phyloP scores from a whole-genome alignment of 2,329 filamentous ascomycete species.

The Colletotrichum sansevieriae region DNA sequence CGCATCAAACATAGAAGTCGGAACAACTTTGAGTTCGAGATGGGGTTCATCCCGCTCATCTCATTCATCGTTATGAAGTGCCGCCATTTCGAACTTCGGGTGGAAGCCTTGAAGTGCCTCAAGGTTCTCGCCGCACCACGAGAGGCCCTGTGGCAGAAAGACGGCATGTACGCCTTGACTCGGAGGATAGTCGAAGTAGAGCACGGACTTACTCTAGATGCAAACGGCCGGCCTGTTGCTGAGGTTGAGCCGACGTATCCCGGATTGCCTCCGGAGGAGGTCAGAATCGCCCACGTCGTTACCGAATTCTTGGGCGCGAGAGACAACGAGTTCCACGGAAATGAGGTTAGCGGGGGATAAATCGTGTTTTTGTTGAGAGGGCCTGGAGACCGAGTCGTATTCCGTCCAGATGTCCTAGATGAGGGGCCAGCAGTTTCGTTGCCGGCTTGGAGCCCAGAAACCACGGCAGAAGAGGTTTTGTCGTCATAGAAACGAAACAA shows the following conservation, averaged over 20 bases:
- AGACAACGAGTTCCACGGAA: neutral
- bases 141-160: constrained; percentile 24
- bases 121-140: constrained; percentile 42
- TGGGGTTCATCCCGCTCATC: constrained; percentile 22
- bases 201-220: constrained; percentile 13
- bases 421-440: neutral
- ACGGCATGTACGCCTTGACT: constrained; percentile 26
- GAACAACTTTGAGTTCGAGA: constrained; percentile 27
- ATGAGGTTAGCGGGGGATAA: neutral
- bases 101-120: constrained; percentile 52
- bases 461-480: neutral
- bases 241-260: neutral
- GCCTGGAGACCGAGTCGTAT: neutral
- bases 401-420: constrained; percentile 8
- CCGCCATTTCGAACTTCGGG: constrained; percentile 50
- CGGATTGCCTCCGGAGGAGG: constrained; percentile 7
- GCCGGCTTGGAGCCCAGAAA: constrained; percentile 3
- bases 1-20: neutral
- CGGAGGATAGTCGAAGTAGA: constrained; percentile 33
- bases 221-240: neutral
- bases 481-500: no score
- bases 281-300: constrained; percentile 10
- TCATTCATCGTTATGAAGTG: constrained; percentile 25
- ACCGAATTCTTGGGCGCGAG: neutral
- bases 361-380: neutral